Conservation (phyloP, 2,329 filamentous ascomycete species). For the Incumbomyces delicatus region DNA sequence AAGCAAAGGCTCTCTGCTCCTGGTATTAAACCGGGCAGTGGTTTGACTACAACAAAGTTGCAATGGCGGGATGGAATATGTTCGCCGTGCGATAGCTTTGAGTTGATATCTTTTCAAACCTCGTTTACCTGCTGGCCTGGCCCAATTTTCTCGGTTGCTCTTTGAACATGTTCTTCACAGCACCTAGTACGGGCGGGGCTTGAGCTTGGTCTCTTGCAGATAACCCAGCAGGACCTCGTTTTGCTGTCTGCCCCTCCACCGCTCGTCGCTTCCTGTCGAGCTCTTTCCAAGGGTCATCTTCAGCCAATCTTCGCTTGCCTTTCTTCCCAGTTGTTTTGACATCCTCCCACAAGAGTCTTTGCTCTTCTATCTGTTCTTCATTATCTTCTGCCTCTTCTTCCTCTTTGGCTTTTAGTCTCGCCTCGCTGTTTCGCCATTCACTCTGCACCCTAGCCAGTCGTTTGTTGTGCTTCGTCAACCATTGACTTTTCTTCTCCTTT, state of each 20-base stretch:
- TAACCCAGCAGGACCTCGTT: slow-evolving; percentile 35
- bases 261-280: slow-evolving; percentile 58
- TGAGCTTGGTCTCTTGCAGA: slow-evolving; percentile 49
- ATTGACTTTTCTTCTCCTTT: slow-evolving; percentile 54
- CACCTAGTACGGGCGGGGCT: slow-evolving; percentile 49
- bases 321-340: slow-evolving; percentile 48
- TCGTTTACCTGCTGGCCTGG: too few species aligned
- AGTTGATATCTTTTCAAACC: too few species aligned
- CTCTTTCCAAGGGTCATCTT: slow-evolving; percentile 69
- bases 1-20: too few species aligned
- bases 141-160: neutral
- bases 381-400: slow-evolving; percentile 61
- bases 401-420: slow-evolving; percentile 57
- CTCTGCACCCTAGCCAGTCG: slow-evolving; percentile 55
- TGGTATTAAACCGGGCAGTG: too few species aligned
- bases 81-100: too few species aligned
- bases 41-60: too few species aligned
- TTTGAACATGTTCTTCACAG: slow-evolving; percentile 24
- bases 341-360: slow-evolving; percentile 54
- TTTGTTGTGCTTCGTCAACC: slow-evolving; percentile 72
- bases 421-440: slow-evolving; percentile 48
- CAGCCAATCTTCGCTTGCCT: slow-evolving; percentile 41
- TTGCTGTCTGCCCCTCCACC: slow-evolving; percentile 29
- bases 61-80: too few species aligned
- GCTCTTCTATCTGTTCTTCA: slow-evolving; percentile 52